Percentiles rank a stretch among this genome's conserved stretches.
phyloP scores from a whole-genome alignment of 371 early-diverging fungal genomes.

The Paraphysoderma sedebokerense region DNA sequence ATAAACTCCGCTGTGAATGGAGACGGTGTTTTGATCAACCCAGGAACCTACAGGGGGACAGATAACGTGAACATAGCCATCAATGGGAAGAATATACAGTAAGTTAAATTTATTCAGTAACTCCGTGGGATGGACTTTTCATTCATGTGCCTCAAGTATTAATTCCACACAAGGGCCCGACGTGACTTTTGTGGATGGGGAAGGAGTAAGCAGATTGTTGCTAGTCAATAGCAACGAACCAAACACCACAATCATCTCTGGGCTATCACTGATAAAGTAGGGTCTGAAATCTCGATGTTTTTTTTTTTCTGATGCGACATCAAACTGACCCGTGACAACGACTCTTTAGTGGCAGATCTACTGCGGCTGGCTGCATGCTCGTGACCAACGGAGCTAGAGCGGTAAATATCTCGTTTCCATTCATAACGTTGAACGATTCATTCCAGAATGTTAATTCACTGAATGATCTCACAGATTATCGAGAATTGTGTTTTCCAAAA shows the following conservation, averaged over 20 bases:
- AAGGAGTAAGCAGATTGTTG: neutral
- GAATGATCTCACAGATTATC: neutral
- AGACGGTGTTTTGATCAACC: too few relatives aligned
- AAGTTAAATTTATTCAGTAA: too few relatives aligned
- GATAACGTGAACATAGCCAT: too few relatives aligned
- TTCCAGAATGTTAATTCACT: neutral
- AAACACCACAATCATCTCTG: neutral
- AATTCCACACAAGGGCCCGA: neutral
- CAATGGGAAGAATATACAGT: too few relatives aligned
- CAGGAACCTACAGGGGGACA: too few relatives aligned
- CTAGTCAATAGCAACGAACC: neutral
- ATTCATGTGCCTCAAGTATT: too few relatives aligned
- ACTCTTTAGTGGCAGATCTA: neutral
- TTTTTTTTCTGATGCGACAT: neutral
- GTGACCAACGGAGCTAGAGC: too few relatives aligned
- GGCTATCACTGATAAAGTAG: neutral
- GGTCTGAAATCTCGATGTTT: neutral
- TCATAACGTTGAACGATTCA: too few relatives aligned
- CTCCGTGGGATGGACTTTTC: too few relatives aligned
- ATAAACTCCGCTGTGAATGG: too few relatives aligned
- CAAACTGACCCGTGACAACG: too few relatives aligned
- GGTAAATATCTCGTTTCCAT: too few relatives aligned
- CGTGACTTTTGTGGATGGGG: neutral
- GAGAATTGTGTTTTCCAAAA: neutral
- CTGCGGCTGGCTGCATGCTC: neutral